phyloP scores from a whole-genome alignment of 192 early-diverging fungal species.

The Coemansia sp. region DNA sequence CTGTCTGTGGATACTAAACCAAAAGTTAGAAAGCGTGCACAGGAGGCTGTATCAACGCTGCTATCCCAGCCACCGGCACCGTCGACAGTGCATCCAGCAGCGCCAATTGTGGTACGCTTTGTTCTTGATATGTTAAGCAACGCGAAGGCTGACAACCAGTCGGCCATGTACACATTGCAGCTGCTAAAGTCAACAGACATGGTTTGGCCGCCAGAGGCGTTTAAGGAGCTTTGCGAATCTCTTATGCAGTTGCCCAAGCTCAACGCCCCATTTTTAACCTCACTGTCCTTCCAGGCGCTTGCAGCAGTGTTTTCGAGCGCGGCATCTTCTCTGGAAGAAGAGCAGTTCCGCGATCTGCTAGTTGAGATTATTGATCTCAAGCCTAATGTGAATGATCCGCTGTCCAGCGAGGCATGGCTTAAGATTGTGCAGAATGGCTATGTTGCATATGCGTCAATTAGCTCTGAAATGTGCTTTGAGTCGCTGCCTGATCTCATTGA shows the following conservation, averaged over 20 bases:
- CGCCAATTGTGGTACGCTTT: constrained; percentile 64
- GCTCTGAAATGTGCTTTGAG: constrained; percentile 53
- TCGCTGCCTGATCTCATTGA: constrained; percentile 61
- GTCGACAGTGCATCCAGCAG: constrained; percentile 69
- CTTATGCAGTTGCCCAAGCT: constrained; percentile 78
- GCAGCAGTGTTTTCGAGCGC: constrained; percentile 36
- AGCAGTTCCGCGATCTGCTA: constrained; percentile 56
- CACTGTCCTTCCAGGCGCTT: constrained; percentile 58
- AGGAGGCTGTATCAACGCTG: constrained; percentile 75
- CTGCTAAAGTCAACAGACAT: constrained; percentile 67
- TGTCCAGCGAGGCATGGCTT: constrained; percentile 81
- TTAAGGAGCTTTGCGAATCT: constrained; percentile 64
- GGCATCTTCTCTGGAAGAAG: constrained; percentile 49
- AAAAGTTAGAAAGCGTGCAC: constrained; percentile 86
- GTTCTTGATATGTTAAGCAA: constrained; percentile 60
- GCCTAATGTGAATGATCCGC: constrained; percentile 81
- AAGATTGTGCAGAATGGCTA: constrained; percentile 76
- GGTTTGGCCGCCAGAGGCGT: constrained; percentile 61
- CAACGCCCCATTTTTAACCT: constrained; percentile 76
- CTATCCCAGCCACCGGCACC: constrained; percentile 74
- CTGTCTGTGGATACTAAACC: constrained; percentile 81
- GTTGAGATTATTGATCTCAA: constrained; percentile 72
- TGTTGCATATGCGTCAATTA: constrained; percentile 63
- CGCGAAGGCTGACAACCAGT: constrained; percentile 57
- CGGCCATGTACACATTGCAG: constrained; percentile 67